Conservation (phyloP, 1,284 basidiomycete species). For the Heterobasidion occidentale region DNA sequence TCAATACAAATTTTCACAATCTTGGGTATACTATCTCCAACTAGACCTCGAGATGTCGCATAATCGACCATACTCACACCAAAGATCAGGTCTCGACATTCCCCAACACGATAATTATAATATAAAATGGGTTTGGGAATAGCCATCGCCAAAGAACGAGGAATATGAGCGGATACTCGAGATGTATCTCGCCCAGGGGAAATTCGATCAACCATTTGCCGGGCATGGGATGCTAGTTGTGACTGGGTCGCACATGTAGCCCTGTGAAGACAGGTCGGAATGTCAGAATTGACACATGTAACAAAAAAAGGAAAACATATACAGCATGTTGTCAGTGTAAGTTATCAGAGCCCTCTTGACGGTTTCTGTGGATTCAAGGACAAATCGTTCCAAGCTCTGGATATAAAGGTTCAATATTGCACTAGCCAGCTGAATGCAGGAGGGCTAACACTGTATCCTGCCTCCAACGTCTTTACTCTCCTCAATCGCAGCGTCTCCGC, state of each 20-base stretch:
- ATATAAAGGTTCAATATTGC: background rate
- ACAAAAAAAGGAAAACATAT: conserved; percentile 16
- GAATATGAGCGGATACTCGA: conserved; percentile 44
- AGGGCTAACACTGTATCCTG: conserved; percentile 60
- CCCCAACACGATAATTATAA: conserved; percentile 79
- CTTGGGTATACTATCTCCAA: conserved; percentile 72
- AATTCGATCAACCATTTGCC: conserved; percentile 53
- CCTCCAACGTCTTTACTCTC: conserved; percentile 75
- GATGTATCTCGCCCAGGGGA: conserved; percentile 64
- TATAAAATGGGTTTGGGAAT: conserved; percentile 66
- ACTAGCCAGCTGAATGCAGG: background rate
- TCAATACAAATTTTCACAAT: conserved; percentile 81
- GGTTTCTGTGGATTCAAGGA: conserved; percentile 63
- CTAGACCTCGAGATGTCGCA: conserved; percentile 74
- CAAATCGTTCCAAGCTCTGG: conserved; percentile 76
- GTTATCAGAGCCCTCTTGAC: conserved; percentile 60
- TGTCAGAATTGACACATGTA: background rate
- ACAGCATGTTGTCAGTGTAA: conserved; percentile 77
- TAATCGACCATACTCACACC: conserved; percentile 91
- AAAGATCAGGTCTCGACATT: conserved; percentile 87
- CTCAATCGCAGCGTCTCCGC: conserved; percentile 86
- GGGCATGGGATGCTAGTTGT: conserved; percentile 52
- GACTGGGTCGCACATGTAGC: conserved; percentile 66
- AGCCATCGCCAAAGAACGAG: conserved; percentile 49
- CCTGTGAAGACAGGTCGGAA: conserved; percentile 24